Base-by-base conservation (phyloP, 2,329 filamentous ascomycete species). In the Drechmeria coniospora region DNA sequence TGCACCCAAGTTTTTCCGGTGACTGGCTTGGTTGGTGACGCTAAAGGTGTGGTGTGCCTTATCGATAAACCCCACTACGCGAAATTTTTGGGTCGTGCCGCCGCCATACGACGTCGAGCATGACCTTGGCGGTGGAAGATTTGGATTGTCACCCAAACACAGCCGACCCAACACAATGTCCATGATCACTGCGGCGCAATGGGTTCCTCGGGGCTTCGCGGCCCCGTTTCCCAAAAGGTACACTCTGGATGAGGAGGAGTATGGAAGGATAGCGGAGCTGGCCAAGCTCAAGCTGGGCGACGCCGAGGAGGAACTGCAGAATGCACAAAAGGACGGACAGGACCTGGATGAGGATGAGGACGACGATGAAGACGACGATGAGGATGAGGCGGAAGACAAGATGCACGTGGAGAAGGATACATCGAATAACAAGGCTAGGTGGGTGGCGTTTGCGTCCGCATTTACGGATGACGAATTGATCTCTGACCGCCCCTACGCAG, bases 231-330 rank as follows among this genome's bases (percentile, higher is more conserved):
- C 79, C 11, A 65, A 67, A 22, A 80, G 79, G 51, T 81, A 81
- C 49, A 69, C 75, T 32, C 71, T 84, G 32, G 72, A 83, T 51
- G 79, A 84, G 49, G 64, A 67, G 36, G 79, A 84, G 51, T 80
- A 79, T 44, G 67, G 73, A 45, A 70, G 79, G 44, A 84, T 84
- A 57, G 76, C 77, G 11, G 65, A 68, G 46, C 62, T 84, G 37
- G 79, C 79, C 17, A 74, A 78, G 51, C 60, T 82, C 35, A 79
- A 92, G 56, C 68, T 94, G 18, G 82, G 94, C 46, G 90, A 95
- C 55, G 90, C 90, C 15, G 78, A 87, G 46, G 80, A 86, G 16
- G 86, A 90, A 46, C 57, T 92, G 35, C 71, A 78, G 39, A 74
- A 79, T 41, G 83, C 83, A 8, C 63, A 73, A 45, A 65, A 51